Evolutionary conservation across 2,329 filamentous ascomycete species (phyloP).

Genomic region (Colletotrichum sojae): DNA sequence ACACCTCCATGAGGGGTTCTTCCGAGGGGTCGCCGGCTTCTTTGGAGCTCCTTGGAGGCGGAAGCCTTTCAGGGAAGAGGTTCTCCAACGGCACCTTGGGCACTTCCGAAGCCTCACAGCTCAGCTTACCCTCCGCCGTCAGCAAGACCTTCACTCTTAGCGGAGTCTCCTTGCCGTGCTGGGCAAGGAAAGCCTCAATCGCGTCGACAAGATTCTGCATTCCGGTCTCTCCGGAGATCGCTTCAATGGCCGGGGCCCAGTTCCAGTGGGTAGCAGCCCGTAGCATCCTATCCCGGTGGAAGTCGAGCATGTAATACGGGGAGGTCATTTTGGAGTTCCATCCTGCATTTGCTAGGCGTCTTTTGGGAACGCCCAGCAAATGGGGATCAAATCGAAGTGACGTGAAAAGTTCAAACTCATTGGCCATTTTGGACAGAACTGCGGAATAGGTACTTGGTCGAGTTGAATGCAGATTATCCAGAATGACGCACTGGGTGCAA

Average conservation of each 20-base stretch:
- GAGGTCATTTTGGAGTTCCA: conserved; percentile 69
- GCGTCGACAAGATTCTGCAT: conserved; percentile 55
- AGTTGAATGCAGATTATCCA: neutral
- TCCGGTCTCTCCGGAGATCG: conserved; percentile 62
- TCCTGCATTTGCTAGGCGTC: conserved; percentile 56
- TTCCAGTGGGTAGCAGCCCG: conserved; percentile 70
- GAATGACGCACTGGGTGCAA: neutral
- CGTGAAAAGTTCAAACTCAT: conserved; percentile 75
- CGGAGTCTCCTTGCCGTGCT: conserved; percentile 46
- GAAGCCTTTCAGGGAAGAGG: conserved; percentile 71
- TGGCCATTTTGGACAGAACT: conserved; percentile 48
- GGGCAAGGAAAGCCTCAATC: conserved; percentile 54
- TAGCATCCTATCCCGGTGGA: conserved; percentile 85
- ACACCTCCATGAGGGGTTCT: conserved; percentile 57
- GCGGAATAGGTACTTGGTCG: conserved; percentile 6
- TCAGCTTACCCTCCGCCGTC: conserved; percentile 61
- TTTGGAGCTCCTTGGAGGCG: conserved; percentile 55
- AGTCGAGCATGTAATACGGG: conserved; percentile 83
- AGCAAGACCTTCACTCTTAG: conserved; percentile 71
- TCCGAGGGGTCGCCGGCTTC: conserved; percentile 46
- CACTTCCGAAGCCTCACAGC: conserved; percentile 46
- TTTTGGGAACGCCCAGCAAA: conserved; percentile 61
- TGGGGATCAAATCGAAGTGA: conserved; percentile 79
- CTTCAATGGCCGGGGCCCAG: conserved; percentile 63
- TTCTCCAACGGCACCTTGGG: conserved; percentile 60